Evolutionary conservation across 2,329 filamentous ascomycete genomes (phyloP), one percentile per base, ranked within the genome.

Genomic region (Arthrocladium fulminans): DNA sequence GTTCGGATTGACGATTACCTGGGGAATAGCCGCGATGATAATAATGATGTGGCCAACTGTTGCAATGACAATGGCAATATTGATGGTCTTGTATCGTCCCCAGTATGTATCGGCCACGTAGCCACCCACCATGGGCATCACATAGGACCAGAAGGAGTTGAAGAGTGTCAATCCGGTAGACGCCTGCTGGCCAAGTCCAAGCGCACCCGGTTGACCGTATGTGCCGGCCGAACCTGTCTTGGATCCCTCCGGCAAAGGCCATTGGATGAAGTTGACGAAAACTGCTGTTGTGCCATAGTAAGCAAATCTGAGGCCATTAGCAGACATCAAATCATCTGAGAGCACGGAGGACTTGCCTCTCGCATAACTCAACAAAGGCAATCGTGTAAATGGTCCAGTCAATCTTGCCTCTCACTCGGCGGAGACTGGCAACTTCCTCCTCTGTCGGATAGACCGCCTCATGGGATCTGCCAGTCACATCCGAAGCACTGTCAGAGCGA

Each of bases 11-110:
- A 76, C 67, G 40, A 88, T 81, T 41, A 84, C 78, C 2, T 62
- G 59, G 0, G 84, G 84, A 1, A 84, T 67, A 13, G 83, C 76
- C 2, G 83, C 79, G 24, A 80, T 67, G 51, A 84, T 79, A 17
- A 88, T 70, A 51, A 88, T 74, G 25, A 77, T 65, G 61, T 86
- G 81, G 27, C 83, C 84, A 43, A 80, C 59, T 59, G 83, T 79
- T 20, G 82, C 81, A 50, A 84, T 71, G 8, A 68, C 70, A 32
- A 70, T 81, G 56, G 84, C 83, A 60, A 77, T 76, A 63, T 81
- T 73, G 57, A 87, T 86, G 20, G 83, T 86, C 56, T 76, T 74
- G 67, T 80, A 87, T 51, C 82, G 81, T 27, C 83, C 83, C 60
- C 77, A 74, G 60, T 81, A 82, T 54, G 80, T 75, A 66, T 88